Base-by-base conservation (phyloP, 2,329 filamentous ascomycete genomes). In the Colletotrichum orchidophilum region DNA sequence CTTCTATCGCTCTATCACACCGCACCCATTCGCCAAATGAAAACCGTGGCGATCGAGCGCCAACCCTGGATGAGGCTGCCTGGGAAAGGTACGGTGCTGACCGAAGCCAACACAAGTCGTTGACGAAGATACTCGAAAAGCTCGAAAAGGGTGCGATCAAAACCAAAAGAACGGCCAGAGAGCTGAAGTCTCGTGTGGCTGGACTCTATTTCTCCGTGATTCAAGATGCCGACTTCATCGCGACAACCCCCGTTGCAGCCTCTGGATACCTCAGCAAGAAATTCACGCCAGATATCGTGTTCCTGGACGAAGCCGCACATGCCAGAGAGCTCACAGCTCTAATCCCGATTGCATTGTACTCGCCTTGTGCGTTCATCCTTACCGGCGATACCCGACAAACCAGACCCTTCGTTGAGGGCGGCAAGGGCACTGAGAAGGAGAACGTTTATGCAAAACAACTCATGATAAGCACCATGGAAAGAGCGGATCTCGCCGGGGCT, bases 211-310 rank as follows among this genome's bases (percentile, higher is more conserved):
- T 76, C 1, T 77, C 79, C 2, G 81, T 84, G 0, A 75, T 86
- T 0, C 72, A 71, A 2, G 74, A 79, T 3, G 79, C 82, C 0
- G 84, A 86, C 57, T 86, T 86, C 62, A 78, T 87, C 1, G 83
- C 84, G 0, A 84, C 84, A 0, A 86, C 85, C 1, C 84, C 85
- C 0, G 84, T 85, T 1, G 83, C 84, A 3, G 81, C 83, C 0
- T 60, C 68, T 9, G 68, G 68, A 1, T 54, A 71, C 0, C 83
- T 86, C 39, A 74, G 78, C 0, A 78, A 77, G 2, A 76, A 94
- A 7, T 94, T 95, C 35, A 92, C 93, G 73, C 94, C 94, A 0
- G 93, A 96, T 75, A 91, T 97, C 73, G 90, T 96, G 0, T 95
- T 97, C 77, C 93, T 97, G 73, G 94, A 95, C 53, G 94, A 97